A percentile compares a stretch with the other conserved stretches of the same genome.
Evolutionary conservation across 805 yeast species (phyloP).

Genomic region (Nakazawaea ambrosiae): DNA sequence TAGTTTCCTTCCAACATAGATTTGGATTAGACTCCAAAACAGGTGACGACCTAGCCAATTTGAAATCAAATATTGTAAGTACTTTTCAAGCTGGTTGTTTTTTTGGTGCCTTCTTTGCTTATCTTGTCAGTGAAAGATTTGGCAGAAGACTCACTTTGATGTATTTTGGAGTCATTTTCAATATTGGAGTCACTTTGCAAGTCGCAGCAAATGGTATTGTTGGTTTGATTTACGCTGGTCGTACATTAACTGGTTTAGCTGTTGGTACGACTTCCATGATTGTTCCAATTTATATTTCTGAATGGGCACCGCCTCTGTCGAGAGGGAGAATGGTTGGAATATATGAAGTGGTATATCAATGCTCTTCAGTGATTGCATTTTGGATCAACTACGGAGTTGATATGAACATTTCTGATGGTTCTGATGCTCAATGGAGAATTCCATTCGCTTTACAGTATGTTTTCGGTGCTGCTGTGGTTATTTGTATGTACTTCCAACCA

Average conservation of each 20-base stretch:
- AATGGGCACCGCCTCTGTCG: slow-evolving; percentile 35
- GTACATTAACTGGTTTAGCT: slow-evolving; percentile 45
- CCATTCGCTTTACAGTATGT: slow-evolving; percentile 36
- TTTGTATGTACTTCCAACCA: slow-evolving; percentile 30
- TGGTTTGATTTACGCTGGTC: slow-evolving; percentile 46
- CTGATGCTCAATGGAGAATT: slow-evolving; percentile 36
- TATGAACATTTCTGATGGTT: slow-evolving; percentile 22
- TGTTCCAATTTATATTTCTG: slow-evolving; percentile 41
- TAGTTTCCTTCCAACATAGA: slow-evolving; percentile 35
- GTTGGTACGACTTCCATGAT: slow-evolving; percentile 45
- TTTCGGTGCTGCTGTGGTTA: slow-evolving; percentile 29
- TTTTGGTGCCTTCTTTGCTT: slow-evolving; percentile 36
- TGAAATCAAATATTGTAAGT: slow-evolving; percentile 37
- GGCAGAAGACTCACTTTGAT: slow-evolving; percentile 36
- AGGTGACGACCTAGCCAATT: slow-evolving; percentile 20
- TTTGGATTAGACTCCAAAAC: slow-evolving; percentile 32
- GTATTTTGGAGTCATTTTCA: slow-evolving; percentile 32
- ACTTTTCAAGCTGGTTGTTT: slow-evolving; percentile 47
- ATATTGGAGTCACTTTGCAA: slow-evolving; percentile 7
- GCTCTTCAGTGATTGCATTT: slow-evolving; percentile 39
- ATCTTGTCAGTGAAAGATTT: slow-evolving; percentile 32
- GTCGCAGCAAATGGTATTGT: slow-evolving; percentile 19
- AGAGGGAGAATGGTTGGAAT: slow-evolving; percentile 39
- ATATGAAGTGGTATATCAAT: slow-evolving; percentile 44
- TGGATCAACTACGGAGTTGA: slow-evolving; percentile 43